phyloP scores from a whole-genome alignment of 495 filamentous ascomycete genomes.

The Halenospora varia region DNA sequence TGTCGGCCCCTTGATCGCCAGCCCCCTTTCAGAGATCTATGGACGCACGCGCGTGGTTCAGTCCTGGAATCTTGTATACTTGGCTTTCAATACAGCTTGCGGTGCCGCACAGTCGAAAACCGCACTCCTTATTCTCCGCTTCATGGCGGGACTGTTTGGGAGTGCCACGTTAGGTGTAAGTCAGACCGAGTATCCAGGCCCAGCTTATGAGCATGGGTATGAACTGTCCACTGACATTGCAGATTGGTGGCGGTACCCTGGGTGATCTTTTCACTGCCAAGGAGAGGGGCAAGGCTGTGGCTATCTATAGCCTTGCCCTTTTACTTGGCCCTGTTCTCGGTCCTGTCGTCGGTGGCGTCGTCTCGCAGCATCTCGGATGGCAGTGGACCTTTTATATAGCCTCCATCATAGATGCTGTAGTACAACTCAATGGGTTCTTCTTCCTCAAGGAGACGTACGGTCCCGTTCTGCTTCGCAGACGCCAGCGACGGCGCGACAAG shows the following conservation, averaged over 20 bases:
- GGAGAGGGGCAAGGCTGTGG: slow-evolving; percentile 60
- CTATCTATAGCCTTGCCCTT: slow-evolving; percentile 61
- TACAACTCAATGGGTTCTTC: slow-evolving; percentile 62
- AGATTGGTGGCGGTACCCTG: slow-evolving; percentile 55
- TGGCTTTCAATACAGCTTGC: slow-evolving; percentile 54
- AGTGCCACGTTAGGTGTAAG: slow-evolving; percentile 30
- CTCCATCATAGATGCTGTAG: slow-evolving; percentile 56
- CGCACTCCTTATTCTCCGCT: slow-evolving; percentile 53
- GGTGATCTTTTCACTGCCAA: slow-evolving; percentile 60
- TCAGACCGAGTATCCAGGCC: too few relatives aligned
- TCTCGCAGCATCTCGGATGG: slow-evolving; percentile 65
- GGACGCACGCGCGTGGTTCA: slow-evolving; percentile 55
- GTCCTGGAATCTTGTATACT: slow-evolving; percentile 44
- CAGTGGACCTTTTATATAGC: slow-evolving; percentile 66
- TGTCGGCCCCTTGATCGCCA: slow-evolving; percentile 53
- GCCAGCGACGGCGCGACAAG: slow-evolving; percentile 52
- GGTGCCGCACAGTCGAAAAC: slow-evolving; percentile 50
- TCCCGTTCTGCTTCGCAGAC: slow-evolving; percentile 54
- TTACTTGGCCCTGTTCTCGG: slow-evolving; percentile 64
- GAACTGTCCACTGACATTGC: not conserved
- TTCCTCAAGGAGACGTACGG: slow-evolving; percentile 69
- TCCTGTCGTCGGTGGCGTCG: slow-evolving; percentile 61
- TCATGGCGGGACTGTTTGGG: slow-evolving; percentile 36
- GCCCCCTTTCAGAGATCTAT: slow-evolving; percentile 61
- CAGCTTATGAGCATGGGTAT: not conserved